Percentiles rank a stretch among this genome's conserved stretches.
phyloP scores from a whole-genome alignment of 352 stramenopile genomes.

The Pythium monospermum region DNA sequence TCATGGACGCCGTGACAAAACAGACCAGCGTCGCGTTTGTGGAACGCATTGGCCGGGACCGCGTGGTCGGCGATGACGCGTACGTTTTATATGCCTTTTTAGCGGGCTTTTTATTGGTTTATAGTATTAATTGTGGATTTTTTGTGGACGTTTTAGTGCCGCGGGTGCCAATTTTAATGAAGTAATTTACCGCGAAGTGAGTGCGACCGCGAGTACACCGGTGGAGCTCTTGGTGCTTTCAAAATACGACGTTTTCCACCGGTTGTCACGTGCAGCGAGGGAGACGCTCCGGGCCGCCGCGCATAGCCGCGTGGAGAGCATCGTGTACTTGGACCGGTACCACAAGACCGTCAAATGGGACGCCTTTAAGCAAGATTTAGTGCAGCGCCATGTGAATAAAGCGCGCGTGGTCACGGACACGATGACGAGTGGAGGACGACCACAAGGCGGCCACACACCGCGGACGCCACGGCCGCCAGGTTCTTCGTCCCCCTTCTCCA shows the following conservation, averaged over 20 bases:
- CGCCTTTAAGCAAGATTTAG: slow-evolving; percentile 43
- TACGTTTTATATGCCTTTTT: slow-evolving; percentile 30
- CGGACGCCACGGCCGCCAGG: not conserved
- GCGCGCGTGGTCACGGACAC: slow-evolving; percentile 46
- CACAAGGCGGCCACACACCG: not conserved
- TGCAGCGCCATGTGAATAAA: slow-evolving; percentile 40
- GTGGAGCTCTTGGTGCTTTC: slow-evolving; percentile 65
- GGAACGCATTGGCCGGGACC: slow-evolving; percentile 50
- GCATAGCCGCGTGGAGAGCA: slow-evolving; percentile 34
- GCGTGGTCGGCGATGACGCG: slow-evolving; percentile 65
- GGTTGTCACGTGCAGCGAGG: slow-evolving; percentile 42
- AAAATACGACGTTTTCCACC: slow-evolving; percentile 80
- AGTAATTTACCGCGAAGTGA: slow-evolving; percentile 52
- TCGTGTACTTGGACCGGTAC: slow-evolving; percentile 67
- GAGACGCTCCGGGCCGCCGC: slow-evolving; percentile 47
- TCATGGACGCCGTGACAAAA: slow-evolving; percentile 33
- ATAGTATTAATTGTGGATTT: too few relatives aligned
- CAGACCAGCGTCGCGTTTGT: slow-evolving; percentile 41
- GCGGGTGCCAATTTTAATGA: slow-evolving; percentile 63
- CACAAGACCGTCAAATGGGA: slow-evolving; percentile 71
- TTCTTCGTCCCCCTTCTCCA: too few relatives aligned
- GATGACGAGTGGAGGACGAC: not conserved
- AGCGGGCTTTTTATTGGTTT: too few relatives aligned
- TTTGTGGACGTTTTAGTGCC: slow-evolving; percentile 31
- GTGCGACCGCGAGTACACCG: slow-evolving; percentile 54